A percentile compares a stretch with the other conserved stretches of the same genome.
Conservation (phyloP, 805 yeast species). For the Scheffersomyces amazonensis region DNA sequence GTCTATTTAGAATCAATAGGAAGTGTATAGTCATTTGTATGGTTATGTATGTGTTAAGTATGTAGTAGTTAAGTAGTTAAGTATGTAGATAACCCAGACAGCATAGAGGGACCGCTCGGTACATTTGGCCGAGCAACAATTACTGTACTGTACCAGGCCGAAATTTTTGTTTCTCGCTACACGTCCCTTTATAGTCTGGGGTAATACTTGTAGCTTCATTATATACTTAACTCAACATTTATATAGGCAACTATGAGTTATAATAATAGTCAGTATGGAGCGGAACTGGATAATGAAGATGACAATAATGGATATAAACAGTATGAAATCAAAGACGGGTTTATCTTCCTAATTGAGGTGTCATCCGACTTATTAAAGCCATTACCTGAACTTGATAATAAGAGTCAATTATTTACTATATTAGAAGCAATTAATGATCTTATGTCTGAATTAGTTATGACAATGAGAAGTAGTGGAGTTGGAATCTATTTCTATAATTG, state of each 20-base stretch:
- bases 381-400: constrained; percentile 32
- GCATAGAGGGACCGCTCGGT: too few species aligned
- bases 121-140: too few species aligned
- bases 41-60: neutral
- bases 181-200: too few species aligned
- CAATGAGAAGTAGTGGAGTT: constrained; percentile 65
- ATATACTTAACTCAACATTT: neutral
- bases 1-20: constrained; percentile 81
- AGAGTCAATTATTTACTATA: constrained; percentile 49
- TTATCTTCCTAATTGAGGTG: constrained; percentile 60
- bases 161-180: neutral
- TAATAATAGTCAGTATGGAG: neutral
- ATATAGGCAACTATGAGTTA: neutral
- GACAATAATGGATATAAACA: constrained; percentile 21
- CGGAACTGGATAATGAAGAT: neutral
- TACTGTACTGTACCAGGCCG: neutral
- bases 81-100: too few species aligned
- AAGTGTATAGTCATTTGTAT: constrained; percentile 72
- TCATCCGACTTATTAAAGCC: constrained; percentile 43
- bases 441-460: constrained; percentile 62
- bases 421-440: constrained; percentile 58
- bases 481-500: constrained; percentile 69
- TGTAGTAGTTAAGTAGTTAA: neutral
- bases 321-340: constrained; percentile 59
- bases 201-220: neutral